Evolutionary conservation across 2,329 filamentous ascomycete genomes (phyloP).

Genomic region (Monosporascus cannonballus): DNA sequence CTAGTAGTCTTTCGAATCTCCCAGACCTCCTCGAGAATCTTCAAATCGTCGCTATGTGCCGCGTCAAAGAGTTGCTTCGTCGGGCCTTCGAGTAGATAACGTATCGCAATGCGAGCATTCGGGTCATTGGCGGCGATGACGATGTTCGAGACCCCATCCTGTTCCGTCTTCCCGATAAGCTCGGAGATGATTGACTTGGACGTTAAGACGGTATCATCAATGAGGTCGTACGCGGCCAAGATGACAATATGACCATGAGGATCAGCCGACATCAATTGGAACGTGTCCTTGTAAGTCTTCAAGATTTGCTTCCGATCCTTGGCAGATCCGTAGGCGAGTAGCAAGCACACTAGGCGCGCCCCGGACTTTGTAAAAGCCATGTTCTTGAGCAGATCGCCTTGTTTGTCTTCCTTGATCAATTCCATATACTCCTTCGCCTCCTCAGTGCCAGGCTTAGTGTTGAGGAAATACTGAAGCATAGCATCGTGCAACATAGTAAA

Average conservation of each 20-base stretch:
- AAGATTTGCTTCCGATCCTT: slow-evolving; percentile 91
- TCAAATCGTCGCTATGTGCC: slow-evolving; percentile 59
- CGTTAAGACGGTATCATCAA: slow-evolving; percentile 89
- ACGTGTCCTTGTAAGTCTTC: slow-evolving; percentile 83
- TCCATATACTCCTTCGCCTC: slow-evolving; percentile 87
- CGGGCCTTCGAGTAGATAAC: slow-evolving; percentile 75
- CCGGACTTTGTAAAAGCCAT: slow-evolving; percentile 92
- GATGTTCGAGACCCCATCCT: slow-evolving; percentile 58
- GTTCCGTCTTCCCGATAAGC: slow-evolving; percentile 66
- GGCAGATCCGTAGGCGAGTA: slow-evolving; percentile 76
- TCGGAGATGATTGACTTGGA: slow-evolving; percentile 84
- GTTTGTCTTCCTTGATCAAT: slow-evolving; percentile 84
- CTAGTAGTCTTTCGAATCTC: slow-evolving; percentile 76
- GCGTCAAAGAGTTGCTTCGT: slow-evolving; percentile 55
- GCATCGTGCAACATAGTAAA: slow-evolving; percentile 98
- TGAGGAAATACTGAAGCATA: slow-evolving; percentile 94
- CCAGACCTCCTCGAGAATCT: slow-evolving; percentile 70
- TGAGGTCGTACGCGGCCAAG: slow-evolving; percentile 79
- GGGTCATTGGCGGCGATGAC: slow-evolving; percentile 59
- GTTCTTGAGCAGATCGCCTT: slow-evolving; percentile 87
- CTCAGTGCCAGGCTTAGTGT: slow-evolving; percentile 66
- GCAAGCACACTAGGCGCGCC: slow-evolving; percentile 71
- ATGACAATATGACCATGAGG: slow-evolving; percentile 73
- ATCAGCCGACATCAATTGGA: slow-evolving; percentile 80
- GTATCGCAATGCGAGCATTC: slow-evolving; percentile 59